Evolutionary conservation across 768 basidiomycete species (phyloP).

Genomic region (Cantharellus cinnabarinus): DNA sequence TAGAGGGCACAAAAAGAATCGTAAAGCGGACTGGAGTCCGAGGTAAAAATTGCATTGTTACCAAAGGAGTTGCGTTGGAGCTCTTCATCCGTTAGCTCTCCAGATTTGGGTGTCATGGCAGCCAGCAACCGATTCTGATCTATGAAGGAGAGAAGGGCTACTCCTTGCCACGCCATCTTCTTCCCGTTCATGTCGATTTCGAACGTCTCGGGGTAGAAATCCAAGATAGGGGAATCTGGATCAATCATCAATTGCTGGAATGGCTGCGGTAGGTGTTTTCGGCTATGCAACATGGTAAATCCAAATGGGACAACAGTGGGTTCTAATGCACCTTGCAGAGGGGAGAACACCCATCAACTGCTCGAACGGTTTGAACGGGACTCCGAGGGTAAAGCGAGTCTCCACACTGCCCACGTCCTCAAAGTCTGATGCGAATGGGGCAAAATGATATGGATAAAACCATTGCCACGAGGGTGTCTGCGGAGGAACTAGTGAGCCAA

Average conservation of each 20-base stretch:
- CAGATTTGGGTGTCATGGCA: constrained; percentile 47
- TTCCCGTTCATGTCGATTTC: constrained; percentile 99
- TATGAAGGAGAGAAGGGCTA: constrained; percentile 91
- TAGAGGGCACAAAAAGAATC: constrained; percentile 77
- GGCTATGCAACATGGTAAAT: constrained; percentile 26
- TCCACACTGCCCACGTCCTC: constrained; percentile 56
- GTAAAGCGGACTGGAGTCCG: constrained; percentile 69
- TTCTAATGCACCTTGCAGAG: constrained; percentile 43
- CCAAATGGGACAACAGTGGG: background rate
- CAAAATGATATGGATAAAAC: constrained; percentile 98
- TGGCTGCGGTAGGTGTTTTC: constrained; percentile 63
- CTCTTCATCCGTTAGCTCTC: constrained; percentile 57
- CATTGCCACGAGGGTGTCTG: constrained; percentile 93
- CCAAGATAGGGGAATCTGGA: constrained; percentile 75
- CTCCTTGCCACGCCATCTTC: constrained; percentile 98
- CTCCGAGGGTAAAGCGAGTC: constrained; percentile 56
- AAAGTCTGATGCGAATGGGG: constrained; percentile 94
- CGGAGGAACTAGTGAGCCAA: background rate
- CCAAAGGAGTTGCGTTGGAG: constrained; percentile 70
- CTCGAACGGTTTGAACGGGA: constrained; percentile 92
- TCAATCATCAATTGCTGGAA: constrained; percentile 82
- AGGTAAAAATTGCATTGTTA: constrained; percentile 59
- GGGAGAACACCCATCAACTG: constrained; percentile 98
- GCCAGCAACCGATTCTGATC: constrained; percentile 63
- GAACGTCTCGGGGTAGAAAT: constrained; percentile 85